Percentiles rank a stretch among this genome's conserved stretches.
Evolutionary conservation across 352 stramenopile genomes (phyloP).

Genomic region (Phytophthora ramorum): DNA sequence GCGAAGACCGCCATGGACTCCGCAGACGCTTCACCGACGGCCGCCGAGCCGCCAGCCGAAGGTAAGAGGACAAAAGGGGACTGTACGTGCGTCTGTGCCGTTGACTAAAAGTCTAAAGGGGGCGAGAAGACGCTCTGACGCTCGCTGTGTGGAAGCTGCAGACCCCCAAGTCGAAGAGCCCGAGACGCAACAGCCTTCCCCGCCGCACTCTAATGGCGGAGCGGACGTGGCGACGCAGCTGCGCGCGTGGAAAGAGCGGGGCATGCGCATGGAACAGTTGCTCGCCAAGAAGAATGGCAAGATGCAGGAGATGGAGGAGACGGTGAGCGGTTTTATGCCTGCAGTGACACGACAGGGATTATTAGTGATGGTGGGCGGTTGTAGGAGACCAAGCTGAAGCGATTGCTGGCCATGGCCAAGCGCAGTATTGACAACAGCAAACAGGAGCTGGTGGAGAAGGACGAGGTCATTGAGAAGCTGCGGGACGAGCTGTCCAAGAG

Average conservation of each 20-base stretch:
- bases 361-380: slow-evolving; percentile 1
- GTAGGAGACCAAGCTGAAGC: slow-evolving; percentile 84
- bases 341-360: not conserved
- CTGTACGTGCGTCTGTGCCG: slow-evolving; percentile 3
- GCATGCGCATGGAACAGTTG: slow-evolving; percentile 63
- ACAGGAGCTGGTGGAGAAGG: slow-evolving; percentile 76
- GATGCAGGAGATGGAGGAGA: slow-evolving; percentile 83
- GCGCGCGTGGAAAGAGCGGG: slow-evolving; percentile 66
- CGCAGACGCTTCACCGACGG: slow-evolving; percentile 8
- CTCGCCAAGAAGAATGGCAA: slow-evolving; percentile 74
- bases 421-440: slow-evolving; percentile 92
- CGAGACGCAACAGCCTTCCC: slow-evolving; percentile 20
- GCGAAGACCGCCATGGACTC: slow-evolving; percentile 25
- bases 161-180: slow-evolving; percentile 19
- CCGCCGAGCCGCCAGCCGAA: slow-evolving; percentile 9
- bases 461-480: slow-evolving; percentile 55
- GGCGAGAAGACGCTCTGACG: not conserved
- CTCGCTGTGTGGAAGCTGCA: not conserved
- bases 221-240: slow-evolving; percentile 40
- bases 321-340: slow-evolving; percentile 32
- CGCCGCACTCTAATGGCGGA: slow-evolving; percentile 29
- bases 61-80: slow-evolving; percentile 25
- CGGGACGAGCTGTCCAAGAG: slow-evolving; percentile 56
- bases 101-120: not conserved
- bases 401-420: slow-evolving; percentile 87